These are phyloP conservation scores for Tylopilus rubrobrunneus DNA, from an alignment of 768 basidiomycete genomes.

Conservation along the genomic window DNA sequence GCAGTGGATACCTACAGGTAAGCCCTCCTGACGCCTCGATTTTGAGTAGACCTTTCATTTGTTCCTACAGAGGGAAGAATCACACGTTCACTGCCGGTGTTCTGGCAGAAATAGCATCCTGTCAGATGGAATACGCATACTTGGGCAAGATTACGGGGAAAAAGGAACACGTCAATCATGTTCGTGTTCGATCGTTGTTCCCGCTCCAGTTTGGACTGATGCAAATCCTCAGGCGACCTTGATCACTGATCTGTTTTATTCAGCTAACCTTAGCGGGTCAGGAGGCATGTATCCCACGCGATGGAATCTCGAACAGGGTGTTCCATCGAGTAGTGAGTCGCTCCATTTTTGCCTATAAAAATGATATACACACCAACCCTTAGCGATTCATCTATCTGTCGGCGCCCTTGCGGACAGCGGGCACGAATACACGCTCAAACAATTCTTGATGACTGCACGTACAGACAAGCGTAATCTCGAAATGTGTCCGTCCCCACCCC, in stretches of 20 bases:
- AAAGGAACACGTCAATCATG: constrained; percentile 54
- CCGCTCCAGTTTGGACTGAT: background rate
- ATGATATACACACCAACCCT: background rate
- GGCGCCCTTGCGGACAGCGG: constrained; percentile 67
- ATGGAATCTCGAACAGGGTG: constrained; percentile 50
- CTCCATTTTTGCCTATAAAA: background rate
- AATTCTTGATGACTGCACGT: constrained; percentile 61
- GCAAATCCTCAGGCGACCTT: constrained; percentile 39
- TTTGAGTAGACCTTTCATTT: background rate
- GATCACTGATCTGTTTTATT: constrained; percentile 45
- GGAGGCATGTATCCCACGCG: constrained; percentile 61
- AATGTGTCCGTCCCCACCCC: constrained; percentile 50
- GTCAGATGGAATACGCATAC: constrained; percentile 84
- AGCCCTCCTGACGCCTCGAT: constrained; percentile 7
- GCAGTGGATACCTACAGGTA: constrained; percentile 64
- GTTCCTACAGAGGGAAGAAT: background rate
- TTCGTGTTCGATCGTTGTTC: constrained; percentile 26
- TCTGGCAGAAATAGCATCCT: constrained; percentile 74
- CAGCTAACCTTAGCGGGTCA: constrained; percentile 40
- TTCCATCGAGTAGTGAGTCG: constrained; percentile 44
- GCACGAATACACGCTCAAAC: constrained; percentile 76
- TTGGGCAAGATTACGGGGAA: constrained; percentile 76
- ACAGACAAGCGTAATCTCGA: constrained; percentile 57
- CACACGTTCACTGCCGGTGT: constrained; percentile 28
- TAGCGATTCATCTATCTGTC: constrained; percentile 45